These are phyloP conservation scores for Citrus glauca DNA, from an alignment of 345 rosid genomes.

Conservation along the genomic window DNA sequence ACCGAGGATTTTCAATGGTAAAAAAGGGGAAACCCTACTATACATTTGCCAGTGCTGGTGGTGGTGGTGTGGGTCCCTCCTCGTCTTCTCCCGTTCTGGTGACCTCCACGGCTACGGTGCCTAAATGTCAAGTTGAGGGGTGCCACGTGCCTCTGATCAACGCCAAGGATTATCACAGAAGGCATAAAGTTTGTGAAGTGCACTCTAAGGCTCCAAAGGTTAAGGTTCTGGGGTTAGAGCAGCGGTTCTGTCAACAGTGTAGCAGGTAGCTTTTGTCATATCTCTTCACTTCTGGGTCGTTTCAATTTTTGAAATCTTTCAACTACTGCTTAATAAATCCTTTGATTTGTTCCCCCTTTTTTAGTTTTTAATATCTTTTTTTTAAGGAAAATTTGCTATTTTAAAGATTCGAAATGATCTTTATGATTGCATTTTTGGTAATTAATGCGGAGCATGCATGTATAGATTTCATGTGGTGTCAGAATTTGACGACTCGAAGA, in stretches of 20 bases:
- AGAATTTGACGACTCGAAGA: constrained; percentile 57
- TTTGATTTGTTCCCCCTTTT: background rate
- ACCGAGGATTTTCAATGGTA: constrained; percentile 14
- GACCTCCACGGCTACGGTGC: constrained; percentile 23
- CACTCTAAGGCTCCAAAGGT: constrained; percentile 78
- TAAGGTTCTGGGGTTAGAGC: constrained; percentile 57
- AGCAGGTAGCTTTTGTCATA: constrained; percentile 49
- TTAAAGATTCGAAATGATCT: background rate
- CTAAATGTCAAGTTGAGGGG: constrained; percentile 78
- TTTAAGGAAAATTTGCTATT: background rate
- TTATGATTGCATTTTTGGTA: background rate
- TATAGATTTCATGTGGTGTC: constrained; percentile 56
- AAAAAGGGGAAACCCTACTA: constrained; percentile 34
- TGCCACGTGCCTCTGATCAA: constrained; percentile 53
- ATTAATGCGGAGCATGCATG: background rate
- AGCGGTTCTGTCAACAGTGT: constrained; percentile 90
- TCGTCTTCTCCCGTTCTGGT: constrained; percentile 11
- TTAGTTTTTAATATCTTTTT: background rate
- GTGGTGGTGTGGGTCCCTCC: constrained; percentile 12
- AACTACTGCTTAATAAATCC: background rate
- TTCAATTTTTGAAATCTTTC: background rate
- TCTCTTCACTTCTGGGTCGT: background rate
- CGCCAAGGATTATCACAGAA: constrained; percentile 70
- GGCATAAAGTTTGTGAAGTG: constrained; percentile 78
- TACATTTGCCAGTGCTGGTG: constrained; percentile 4